A percentile compares a stretch with the other conserved stretches of the same genome.
These are phyloP conservation scores for Fraxinus ornus DNA, from an alignment of 305 asterid species.

Conservation along the genomic window DNA sequence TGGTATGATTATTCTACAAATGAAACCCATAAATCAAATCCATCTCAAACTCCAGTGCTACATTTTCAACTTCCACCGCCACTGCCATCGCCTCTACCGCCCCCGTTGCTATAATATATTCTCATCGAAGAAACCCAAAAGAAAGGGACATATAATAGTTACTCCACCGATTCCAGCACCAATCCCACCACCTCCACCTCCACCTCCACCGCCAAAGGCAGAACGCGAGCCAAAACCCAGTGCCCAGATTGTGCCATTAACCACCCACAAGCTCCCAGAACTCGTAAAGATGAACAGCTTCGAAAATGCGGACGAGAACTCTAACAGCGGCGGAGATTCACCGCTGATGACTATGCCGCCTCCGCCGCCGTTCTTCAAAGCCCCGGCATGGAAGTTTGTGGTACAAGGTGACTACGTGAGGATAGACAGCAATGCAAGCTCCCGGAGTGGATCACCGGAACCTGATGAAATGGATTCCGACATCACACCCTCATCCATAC, in stretches of 20 bases:
- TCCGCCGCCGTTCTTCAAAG: constrained; percentile 58
- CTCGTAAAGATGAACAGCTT: constrained; percentile 30
- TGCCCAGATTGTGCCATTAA: constrained; percentile 10
- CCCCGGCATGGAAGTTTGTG: constrained; percentile 72
- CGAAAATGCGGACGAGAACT: constrained; percentile 41
- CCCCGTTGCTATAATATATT: too few species aligned
- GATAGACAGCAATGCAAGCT: constrained; percentile 58
- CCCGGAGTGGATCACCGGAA: constrained; percentile 74
- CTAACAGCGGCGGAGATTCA: constrained; percentile 66
- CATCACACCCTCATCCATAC: constrained; percentile 47
- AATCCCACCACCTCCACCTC: constrained; percentile 33
- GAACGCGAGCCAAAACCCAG: constrained; percentile 28
- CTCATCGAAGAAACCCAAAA: constrained; percentile 54
- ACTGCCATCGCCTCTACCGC: too few species aligned
- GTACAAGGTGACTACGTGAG: constrained; percentile 78
- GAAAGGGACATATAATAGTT: constrained; percentile 50
- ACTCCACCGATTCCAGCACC: constrained; percentile 18
- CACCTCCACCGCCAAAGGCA: constrained; percentile 30
- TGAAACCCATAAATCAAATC: constrained; percentile 32
- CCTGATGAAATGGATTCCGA: constrained; percentile 62
- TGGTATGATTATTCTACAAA: constrained; percentile 25
- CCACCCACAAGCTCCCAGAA: constrained; percentile 27
- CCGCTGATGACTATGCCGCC: constrained; percentile 60
- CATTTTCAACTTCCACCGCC: too few species aligned
- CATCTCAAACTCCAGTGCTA: too few species aligned